Evolutionary conservation across 2,329 filamentous ascomycete species (phyloP), one percentile per base, ranked within the genome.

Genomic region (Elsinoe fawcettii): DNA sequence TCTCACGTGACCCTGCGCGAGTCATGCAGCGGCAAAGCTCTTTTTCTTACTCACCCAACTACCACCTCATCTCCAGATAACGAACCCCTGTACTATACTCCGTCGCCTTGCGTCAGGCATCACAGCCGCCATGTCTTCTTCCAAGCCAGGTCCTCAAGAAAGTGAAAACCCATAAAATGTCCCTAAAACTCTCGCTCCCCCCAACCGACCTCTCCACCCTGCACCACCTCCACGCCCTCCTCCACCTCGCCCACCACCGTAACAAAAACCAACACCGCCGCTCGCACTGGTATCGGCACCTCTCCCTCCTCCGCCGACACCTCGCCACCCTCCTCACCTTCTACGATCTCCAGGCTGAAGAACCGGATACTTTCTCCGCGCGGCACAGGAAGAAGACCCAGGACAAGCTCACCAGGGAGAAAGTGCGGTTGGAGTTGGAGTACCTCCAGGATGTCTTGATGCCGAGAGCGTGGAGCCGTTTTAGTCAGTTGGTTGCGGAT

Each of bases 221-320:
- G n/a, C 27, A 67, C 27, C 70, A 74, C 58, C 66, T 77, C 66
- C 58, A 73, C 66, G 64, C 80, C 51, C 73, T 91, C 47, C 81
- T 96, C 44, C 78, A 86, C 66, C 80, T 87, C 63, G 81, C 95
- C 65, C 82, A 85, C 71, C 84, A 89, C 69, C 88, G 90, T 65
- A 93, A 96, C 75, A 86, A 85, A 67, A 97, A 96, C 74, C 92
- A 97, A 74, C 92, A 97, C 71, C 84, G 84, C 57, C 78, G 80
- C 61, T 81, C 85, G 27, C 82, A 83, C 67, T 99, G 92, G 92
- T 97, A 88, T 83, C 81, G 83, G 65, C 77, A 75, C 65, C 82
- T 96, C 60, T 80, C 80, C 55, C 79, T 86, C 62, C 78, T 96
- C 62, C 83, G 88, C 34, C 86, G 88, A 47, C 78, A 83, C 58